Evolutionary conservation across 208 protist genomes (phyloP), one percentile per base, ranked within the genome.

Genomic region (Leishmania mexicana): DNA sequence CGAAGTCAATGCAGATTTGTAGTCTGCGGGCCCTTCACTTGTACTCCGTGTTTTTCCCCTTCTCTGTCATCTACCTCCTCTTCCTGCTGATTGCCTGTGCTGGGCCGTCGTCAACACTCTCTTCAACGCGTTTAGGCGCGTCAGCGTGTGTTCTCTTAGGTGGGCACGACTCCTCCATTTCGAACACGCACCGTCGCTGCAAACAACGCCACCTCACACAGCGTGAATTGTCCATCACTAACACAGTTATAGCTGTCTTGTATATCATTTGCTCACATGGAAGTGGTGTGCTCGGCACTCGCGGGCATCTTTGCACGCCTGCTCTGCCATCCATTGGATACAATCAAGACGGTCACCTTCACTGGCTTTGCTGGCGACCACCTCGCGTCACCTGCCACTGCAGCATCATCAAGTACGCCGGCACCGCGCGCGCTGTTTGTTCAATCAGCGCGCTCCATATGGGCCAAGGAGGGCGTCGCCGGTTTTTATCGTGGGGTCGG

Each of bases 401-500:
- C n/a, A 3, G 53, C 47, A 3, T 15, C 49, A 40, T 45, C 38
- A 11, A 15, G 7, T 21, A 10, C 35, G 8, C 19, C n/a, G 45
- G 31, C 42, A 13, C 75, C 75, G 15, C 76, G 57, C 38, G 40
- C 70, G 35, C 79, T 72, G 1, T 89, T 93, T 74, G 8, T 62
- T 13, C 60, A 68, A n/a, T 47, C 83, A 0, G 83, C 84, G 4
- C 67, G 75, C 1, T 73, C 78, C 6, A 95, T 96, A 70, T 94
- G 80, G 85, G 31, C 57, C 0, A 38, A 68, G 5, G 95, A 97
- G 73, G 95, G 95, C 10, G 35, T 93, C 13, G 40, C 71, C 5
- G 95, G 93, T 13, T 96, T 98, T 75, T 98, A 97, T 75, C 89
- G 95, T 53, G 95, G 95, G 47, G 85, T 96, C 28, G 92, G 93